These are phyloP conservation scores for Blastobotrys proliferans DNA, from an alignment of 1,139 yeast genomes.

Conservation along the genomic window DNA sequence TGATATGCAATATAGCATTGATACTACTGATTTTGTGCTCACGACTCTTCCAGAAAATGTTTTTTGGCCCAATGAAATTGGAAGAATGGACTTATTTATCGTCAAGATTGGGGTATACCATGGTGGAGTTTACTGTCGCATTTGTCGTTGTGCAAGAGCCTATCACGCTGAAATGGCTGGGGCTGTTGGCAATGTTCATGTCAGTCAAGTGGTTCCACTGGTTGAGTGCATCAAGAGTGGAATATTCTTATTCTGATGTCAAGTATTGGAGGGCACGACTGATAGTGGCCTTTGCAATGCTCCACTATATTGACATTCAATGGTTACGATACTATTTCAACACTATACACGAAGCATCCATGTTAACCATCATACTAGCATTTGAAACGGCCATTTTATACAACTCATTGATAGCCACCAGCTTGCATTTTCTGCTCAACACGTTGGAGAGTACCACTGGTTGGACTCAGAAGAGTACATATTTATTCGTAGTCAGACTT, in stretches of 20 bases:
- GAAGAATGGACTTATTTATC: slow-evolving; percentile 11
- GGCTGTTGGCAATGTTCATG: slow-evolving; percentile 40
- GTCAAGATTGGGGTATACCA: slow-evolving; percentile 22
- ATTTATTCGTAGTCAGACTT: slow-evolving; percentile 17
- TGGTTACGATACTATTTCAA: slow-evolving; percentile 21
- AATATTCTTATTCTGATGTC: slow-evolving; percentile 3
- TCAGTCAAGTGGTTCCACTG: slow-evolving; percentile 46
- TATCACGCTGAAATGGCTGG: slow-evolving; percentile 35
- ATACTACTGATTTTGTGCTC: slow-evolving; percentile 6
- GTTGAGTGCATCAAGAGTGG: slow-evolving; percentile 39
- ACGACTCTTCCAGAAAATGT: slow-evolving; percentile 16
- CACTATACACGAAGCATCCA: slow-evolving; percentile 14
- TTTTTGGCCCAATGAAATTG: slow-evolving; percentile 23
- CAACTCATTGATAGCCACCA: slow-evolving; percentile 20
- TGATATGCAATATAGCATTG: slow-evolving; percentile 13
- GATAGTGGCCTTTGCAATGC: slow-evolving; percentile 17
- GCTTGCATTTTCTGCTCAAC: slow-evolving; percentile 17
- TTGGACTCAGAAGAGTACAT: slow-evolving; percentile 15
- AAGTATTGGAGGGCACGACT: slow-evolving; percentile 11
- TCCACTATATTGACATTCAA: slow-evolving; percentile 26
- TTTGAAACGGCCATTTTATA: slow-evolving; percentile 25
- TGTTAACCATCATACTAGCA: slow-evolving; percentile 22
- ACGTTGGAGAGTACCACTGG: slow-evolving; percentile 12
- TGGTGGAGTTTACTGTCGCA: slow-evolving; percentile 28
- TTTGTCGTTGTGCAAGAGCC: slow-evolving; percentile 24